Evolutionary conservation across 2,329 filamentous ascomycete genomes (phyloP).

Genomic region (Fusarium proliferatum): DNA sequence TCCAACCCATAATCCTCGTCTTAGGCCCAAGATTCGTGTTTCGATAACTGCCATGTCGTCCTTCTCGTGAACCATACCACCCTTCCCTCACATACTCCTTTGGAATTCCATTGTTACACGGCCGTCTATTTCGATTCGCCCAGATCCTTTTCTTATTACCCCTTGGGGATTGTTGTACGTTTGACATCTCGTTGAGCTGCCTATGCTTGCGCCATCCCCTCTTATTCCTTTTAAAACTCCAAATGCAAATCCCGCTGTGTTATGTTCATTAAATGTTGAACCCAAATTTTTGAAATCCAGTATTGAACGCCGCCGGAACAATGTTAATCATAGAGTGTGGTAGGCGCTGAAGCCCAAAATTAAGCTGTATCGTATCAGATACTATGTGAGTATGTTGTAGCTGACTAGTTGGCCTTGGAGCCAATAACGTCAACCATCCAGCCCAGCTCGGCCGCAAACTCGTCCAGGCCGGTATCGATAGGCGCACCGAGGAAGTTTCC

Average conservation of each 20-base stretch:
- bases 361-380: slow-evolving; percentile 23
- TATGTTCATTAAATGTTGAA: slow-evolving; percentile 10
- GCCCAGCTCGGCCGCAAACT: slow-evolving; percentile 59
- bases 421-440: slow-evolving; percentile 64
- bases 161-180: slow-evolving; percentile 16
- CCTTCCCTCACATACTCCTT: background rate
- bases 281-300: slow-evolving; percentile 1
- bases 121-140: slow-evolving; percentile 11
- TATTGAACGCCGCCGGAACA: slow-evolving; percentile 39
- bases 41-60: slow-evolving; percentile 24
- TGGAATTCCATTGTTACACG: slow-evolving; percentile 5
- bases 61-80: slow-evolving; percentile 25
- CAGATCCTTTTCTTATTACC: slow-evolving; percentile 23
- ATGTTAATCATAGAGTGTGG: slow-evolving; percentile 9
- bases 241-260: slow-evolving; percentile 27
- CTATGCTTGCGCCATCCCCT: slow-evolving; percentile 21
- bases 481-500: slow-evolving; percentile 49
- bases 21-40: slow-evolving; percentile 14
- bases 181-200: slow-evolving; percentile 3
- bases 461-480: slow-evolving; percentile 53
- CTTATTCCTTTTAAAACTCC: slow-evolving; percentile 35
- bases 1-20: background rate
- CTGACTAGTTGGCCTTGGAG: slow-evolving; percentile 41
- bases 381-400: background rate
- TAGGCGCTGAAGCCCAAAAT: background rate